These are phyloP conservation scores for Fusarium irregulare DNA, from an alignment of 2,329 filamentous ascomycete genomes.

Conservation along the genomic window DNA sequence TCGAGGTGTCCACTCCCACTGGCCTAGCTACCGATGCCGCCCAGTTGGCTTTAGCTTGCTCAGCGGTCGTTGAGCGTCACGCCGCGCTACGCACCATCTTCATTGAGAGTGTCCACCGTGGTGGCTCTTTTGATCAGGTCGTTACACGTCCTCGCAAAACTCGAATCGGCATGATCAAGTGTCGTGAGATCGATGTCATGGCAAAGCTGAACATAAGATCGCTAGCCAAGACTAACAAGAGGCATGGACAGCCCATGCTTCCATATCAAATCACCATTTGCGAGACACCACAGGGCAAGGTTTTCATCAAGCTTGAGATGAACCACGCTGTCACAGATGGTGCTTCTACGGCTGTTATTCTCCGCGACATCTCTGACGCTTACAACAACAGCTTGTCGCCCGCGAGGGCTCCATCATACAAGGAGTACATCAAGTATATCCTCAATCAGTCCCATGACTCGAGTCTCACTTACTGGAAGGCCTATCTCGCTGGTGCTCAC, in stretches of 20 bases:
- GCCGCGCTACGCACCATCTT: constrained; percentile 50
- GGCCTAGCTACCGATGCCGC: neutral
- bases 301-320: constrained; percentile 48
- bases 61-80: constrained; percentile 45
- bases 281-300: constrained; percentile 20
- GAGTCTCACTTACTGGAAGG: constrained; percentile 37
- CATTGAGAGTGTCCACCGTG: constrained; percentile 42
- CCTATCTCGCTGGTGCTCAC: constrained; percentile 12
- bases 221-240: constrained; percentile 28
- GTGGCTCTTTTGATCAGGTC: constrained; percentile 47
- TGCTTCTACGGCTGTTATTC: constrained; percentile 45
- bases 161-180: constrained; percentile 22
- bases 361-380: constrained; percentile 47
- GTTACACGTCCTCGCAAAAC: constrained; percentile 20
- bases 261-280: constrained; percentile 45
- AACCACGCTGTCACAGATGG: constrained; percentile 53
- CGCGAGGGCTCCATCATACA: constrained; percentile 21
- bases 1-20: constrained; percentile 7
- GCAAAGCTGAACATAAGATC: constrained; percentile 35
- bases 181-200: constrained; percentile 42
- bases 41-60: constrained; percentile 25
- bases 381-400: constrained; percentile 34
- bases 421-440: constrained; percentile 37
- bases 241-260: constrained; percentile 15
- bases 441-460: constrained; percentile 9